Evolutionary conservation across 192 early-diverging fungal species (phyloP).

Genomic region (Coemansia sp.): DNA sequence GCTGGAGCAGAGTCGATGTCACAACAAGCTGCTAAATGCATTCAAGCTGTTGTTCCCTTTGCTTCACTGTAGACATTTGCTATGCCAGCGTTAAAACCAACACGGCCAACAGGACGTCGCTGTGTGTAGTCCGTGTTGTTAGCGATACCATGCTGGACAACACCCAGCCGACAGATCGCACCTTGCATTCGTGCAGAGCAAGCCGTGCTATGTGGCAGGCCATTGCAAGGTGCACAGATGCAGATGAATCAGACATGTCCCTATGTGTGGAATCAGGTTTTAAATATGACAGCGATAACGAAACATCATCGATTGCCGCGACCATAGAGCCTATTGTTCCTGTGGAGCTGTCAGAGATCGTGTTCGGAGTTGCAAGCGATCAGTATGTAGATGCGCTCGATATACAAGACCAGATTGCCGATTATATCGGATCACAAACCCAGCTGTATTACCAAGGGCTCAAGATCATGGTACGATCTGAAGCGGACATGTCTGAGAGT

Average conservation of each 20-base stretch:
- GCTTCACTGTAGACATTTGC: not conserved
- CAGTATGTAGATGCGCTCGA: constrained; percentile 33
- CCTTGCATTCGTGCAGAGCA: constrained; percentile 12
- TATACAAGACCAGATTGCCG: constrained; percentile 18
- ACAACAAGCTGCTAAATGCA: not conserved
- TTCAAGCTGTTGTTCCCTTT: not conserved
- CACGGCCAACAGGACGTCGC: not conserved
- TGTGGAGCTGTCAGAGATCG: constrained; percentile 38
- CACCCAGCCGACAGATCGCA: not conserved
- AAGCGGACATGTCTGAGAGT: not conserved
- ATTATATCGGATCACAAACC: constrained; percentile 8
- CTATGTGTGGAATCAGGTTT: not conserved
- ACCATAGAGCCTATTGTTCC: constrained; percentile 27
- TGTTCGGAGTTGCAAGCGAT: constrained; percentile 29
- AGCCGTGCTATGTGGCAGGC: constrained; percentile 10
- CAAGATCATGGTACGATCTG: not conserved
- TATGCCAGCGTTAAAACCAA: constrained; percentile 16
- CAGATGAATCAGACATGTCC: not conserved
- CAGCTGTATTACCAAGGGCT: constrained; percentile 21
- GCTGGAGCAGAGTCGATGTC: not conserved
- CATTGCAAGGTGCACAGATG: constrained; percentile 4
- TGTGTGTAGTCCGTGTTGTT: constrained; percentile 2
- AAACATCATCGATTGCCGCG: not conserved
- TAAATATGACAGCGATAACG: not conserved
- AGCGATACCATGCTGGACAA: not conserved